These are phyloP conservation scores for Clonostachys byssicola DNA, from an alignment of 2,329 filamentous ascomycete genomes.

Conservation along the genomic window DNA sequence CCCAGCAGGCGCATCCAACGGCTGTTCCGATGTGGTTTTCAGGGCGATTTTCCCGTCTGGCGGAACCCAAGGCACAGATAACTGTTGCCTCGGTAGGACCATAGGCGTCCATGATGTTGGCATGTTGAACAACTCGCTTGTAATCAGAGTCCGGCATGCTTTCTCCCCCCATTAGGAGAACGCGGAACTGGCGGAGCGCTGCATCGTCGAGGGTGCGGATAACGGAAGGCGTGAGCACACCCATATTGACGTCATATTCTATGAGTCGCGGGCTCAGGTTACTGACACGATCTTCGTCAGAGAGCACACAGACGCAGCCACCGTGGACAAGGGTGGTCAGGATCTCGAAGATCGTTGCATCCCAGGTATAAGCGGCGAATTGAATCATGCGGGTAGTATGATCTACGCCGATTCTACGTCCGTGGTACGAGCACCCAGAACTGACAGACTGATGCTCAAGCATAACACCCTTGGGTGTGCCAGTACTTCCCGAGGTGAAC, in stretches of 20 bases:
- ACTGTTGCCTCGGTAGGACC: background rate
- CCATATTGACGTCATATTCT: slow-evolving; percentile 5
- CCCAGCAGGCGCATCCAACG: slow-evolving; percentile 13
- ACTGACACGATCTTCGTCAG: slow-evolving; percentile 6
- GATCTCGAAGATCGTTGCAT: slow-evolving; percentile 2
- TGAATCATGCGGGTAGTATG: background rate
- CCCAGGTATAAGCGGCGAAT: slow-evolving; percentile 7
- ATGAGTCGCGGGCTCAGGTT: slow-evolving; percentile 6
- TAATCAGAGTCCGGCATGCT: slow-evolving; percentile 40
- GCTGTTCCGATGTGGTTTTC: slow-evolving; percentile 34
- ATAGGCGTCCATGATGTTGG: slow-evolving; percentile 3
- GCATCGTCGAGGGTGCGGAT: slow-evolving; percentile 4
- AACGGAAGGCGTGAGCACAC: slow-evolving; percentile 8
- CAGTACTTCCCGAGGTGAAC: slow-evolving; percentile 9
- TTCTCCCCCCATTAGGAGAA: slow-evolving; percentile 65
- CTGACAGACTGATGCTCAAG: slow-evolving; percentile 8
- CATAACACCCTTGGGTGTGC: slow-evolving; percentile 13
- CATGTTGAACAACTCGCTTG: slow-evolving; percentile 6
- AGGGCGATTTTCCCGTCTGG: background rate
- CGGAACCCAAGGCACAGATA: background rate
- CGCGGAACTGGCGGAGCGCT: slow-evolving; percentile 8
- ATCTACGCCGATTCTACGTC: background rate
- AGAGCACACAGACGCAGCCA: slow-evolving; percentile 8
- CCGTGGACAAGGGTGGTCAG: slow-evolving; percentile 4
- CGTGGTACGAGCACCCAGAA: slow-evolving; percentile 4